Evolutionary conservation across 306 rosid species (phyloP).

Genomic region (Medicago truncatula): MtrunA17r5.0-ANR NC_053044.1:55891001-55891500

Average conservation of each 20-base stretch:
- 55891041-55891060: too few species aligned
- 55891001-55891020: too few species aligned
- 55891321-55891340: background rate
- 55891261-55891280: too few species aligned
- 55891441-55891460: constrained; percentile 83
- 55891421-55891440: constrained; percentile 89
- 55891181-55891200: too few species aligned
- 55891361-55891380: constrained; percentile 54
- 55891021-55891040: too few species aligned
- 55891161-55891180: too few species aligned
- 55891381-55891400: constrained; percentile 75
- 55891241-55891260: too few species aligned
- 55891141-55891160: too few species aligned
- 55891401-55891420: constrained; percentile 66
- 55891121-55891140: too few species aligned
- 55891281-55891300: background rate
- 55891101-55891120: too few species aligned
- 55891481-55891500: constrained; percentile 11
- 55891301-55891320: background rate
- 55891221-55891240: background rate
- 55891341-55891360: background rate
- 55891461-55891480: constrained; percentile 75
- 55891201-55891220: background rate
- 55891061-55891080: too few species aligned
- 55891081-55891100: too few species aligned